Evolutionary conservation across 257 asterid species (phyloP).

Genomic region (Jacaranda copaia): DNA sequence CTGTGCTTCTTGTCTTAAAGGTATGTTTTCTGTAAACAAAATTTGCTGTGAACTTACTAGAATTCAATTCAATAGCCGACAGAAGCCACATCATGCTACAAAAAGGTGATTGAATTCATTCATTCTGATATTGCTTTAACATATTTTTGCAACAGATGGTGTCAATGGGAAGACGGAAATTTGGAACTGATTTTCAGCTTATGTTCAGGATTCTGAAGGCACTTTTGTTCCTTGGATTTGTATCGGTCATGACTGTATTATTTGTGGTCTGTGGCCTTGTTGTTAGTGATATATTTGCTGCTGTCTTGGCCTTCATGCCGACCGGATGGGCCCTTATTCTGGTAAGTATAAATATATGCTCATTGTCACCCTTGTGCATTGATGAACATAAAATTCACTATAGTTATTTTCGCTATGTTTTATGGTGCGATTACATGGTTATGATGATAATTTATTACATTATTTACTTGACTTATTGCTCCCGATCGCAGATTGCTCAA

Average conservation of each 20-base stretch:
- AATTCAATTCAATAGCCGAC: not conserved
- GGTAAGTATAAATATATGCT: slow-evolving; percentile 48
- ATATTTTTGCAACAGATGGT: slow-evolving; percentile 65
- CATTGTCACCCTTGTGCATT: not conserved
- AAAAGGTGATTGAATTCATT: not conserved
- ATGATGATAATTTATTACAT: not conserved
- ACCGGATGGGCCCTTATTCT: slow-evolving; percentile 98
- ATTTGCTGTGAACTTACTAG: not conserved
- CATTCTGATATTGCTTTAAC: not conserved
- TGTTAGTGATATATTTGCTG: slow-evolving; percentile 79
- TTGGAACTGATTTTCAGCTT: slow-evolving; percentile 96
- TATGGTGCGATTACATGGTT: not conserved
- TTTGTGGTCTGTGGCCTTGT: slow-evolving; percentile 82
- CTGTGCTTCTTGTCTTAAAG: slow-evolving; percentile 84
- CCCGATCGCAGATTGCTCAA: slow-evolving; percentile 69
- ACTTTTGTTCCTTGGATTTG: slow-evolving; percentile 86
- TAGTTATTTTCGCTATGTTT: not conserved
- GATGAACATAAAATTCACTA: too few species aligned
- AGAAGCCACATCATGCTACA: too few species aligned
- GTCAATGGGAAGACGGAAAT: slow-evolving; percentile 93
- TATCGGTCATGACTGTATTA: slow-evolving; percentile 90
- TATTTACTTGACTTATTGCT: not conserved
- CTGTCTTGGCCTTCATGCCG: slow-evolving; percentile 93
- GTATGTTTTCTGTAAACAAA: slow-evolving; percentile 38
- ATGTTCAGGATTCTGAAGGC: slow-evolving; percentile 98